Evolutionary conservation across 164 flowering plant genomes (phyloP), one percentile per base, ranked within the genome.

Genomic region (Chimonanthus salicifolius): DNA sequence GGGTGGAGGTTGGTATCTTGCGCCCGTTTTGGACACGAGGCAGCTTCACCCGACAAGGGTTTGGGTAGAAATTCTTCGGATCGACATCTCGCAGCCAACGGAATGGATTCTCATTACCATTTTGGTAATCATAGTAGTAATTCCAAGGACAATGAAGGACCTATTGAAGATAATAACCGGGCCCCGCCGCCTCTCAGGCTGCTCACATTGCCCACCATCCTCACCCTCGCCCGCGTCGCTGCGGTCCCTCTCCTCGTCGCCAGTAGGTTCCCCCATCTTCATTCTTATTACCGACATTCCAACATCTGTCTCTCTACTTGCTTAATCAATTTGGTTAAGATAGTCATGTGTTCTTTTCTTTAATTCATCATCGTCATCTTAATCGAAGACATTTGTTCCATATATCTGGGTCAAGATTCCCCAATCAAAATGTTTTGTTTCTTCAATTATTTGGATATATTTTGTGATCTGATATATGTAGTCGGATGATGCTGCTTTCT

Each of bases 141-240:
- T 33, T 44, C 48, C 44, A 48, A 45, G 11, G 47, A 47, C 8
- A 16, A 11, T 2, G 48, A 43, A 10, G 68, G 49, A 4, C 48
- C 18, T 7, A 48, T 44, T 5, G 68, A 18, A 45, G 68, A 45
- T n/a, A 33, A 13, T 64, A 64, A n/a, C 5, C 58, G 6, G 64
- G n/a, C 13, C 66, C 18, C 54, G 62, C 58, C 64, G 3, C 49
- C 70, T 43, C 51, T 82, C 3, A 88, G 84, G 70, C 74, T 91
- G 77, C 87, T 91, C 67, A 93, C 98, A 2, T 82, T 91, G 87
- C 97, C 98, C 3, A 91, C 94, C 6, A 71, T 93, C 44, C 77
- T 93, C 72, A 93, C 97, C 4, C 85, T 91, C 16, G 94, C 86
- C 46, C 97, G 98, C 43, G 92, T 93, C n/a, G 97, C 89, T 21